phyloP scores from a whole-genome alignment of 2,329 filamentous ascomycete species.

The Beauveria sp. region DNA sequence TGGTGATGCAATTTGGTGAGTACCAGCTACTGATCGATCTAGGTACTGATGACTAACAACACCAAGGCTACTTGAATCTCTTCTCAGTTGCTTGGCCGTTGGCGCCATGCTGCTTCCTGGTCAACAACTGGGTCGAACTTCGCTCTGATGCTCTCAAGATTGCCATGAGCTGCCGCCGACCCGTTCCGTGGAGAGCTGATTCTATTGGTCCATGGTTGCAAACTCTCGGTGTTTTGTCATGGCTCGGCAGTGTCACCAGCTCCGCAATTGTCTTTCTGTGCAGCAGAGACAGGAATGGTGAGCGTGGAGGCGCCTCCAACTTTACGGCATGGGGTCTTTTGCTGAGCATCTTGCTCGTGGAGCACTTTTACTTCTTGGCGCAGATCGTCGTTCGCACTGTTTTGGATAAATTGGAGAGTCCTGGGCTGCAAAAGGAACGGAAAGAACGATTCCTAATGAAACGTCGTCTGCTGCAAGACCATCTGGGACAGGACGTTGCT shows the following conservation, averaged over 20 bases:
- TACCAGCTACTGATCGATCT: neutral
- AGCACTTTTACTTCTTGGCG: constrained; percentile 80
- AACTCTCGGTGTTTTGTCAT: constrained; percentile 80
- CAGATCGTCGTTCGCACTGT: constrained; percentile 65
- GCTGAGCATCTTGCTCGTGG: constrained; percentile 73
- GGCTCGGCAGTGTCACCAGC: constrained; percentile 84
- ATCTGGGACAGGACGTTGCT: constrained; percentile 49
- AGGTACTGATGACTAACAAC: constrained; percentile 11
- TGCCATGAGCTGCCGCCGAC: constrained; percentile 78
- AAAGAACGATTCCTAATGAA: constrained; percentile 74
- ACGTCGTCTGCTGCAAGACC: constrained; percentile 71
- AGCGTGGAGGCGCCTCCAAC: constrained; percentile 57
- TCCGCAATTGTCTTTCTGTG: constrained; percentile 88
- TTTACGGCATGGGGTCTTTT: constrained; percentile 77
- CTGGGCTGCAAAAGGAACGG: constrained; percentile 77
- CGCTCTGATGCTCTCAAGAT: constrained; percentile 94
- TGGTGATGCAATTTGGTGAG: constrained; percentile 72
- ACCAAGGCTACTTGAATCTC: constrained; percentile 71
- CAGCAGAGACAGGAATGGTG: constrained; percentile 57
- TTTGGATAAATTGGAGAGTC: constrained; percentile 75
- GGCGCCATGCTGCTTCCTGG: constrained; percentile 78
- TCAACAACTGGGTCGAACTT: constrained; percentile 95
- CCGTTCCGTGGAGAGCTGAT: constrained; percentile 82
- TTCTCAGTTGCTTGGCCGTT: constrained; percentile 94
- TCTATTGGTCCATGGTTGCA: constrained; percentile 92